Percentiles rank a stretch among this genome's conserved stretches.
Evolutionary conservation across 352 stramenopile genomes (phyloP).

Genomic region (Phytophthora pseudosyringae): DNA sequence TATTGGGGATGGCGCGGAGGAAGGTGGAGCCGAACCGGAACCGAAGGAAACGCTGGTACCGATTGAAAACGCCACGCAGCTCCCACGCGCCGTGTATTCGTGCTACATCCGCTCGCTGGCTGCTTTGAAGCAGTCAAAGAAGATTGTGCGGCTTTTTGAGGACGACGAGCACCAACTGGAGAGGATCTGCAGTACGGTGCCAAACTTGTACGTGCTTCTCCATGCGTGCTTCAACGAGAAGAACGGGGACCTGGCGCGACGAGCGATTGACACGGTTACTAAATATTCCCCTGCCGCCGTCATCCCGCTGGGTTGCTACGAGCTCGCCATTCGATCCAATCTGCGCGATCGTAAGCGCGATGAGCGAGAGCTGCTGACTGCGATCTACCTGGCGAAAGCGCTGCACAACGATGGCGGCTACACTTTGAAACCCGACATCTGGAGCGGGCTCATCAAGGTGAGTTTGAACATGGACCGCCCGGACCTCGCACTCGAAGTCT

Average conservation of each 20-base stretch:
- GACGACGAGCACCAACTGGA: conserved; percentile 30
- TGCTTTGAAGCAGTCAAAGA: conserved; percentile 32
- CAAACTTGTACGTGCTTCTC: conserved; percentile 40
- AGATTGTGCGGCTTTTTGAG: conserved; percentile 42
- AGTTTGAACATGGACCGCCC: conserved; percentile 45
- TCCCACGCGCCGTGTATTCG: conserved; percentile 28
- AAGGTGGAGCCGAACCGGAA: neutral
- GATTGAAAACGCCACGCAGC: conserved; percentile 24
- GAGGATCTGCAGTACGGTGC: conserved; percentile 31
- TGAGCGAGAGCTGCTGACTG: conserved; percentile 41
- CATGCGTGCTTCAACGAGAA: conserved; percentile 40
- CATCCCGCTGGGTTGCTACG: conserved; percentile 45
- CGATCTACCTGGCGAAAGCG: conserved; percentile 40
- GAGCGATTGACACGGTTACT: conserved; percentile 40
- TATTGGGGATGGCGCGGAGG: neutral
- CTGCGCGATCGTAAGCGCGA: conserved; percentile 32
- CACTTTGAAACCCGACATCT: conserved; percentile 46
- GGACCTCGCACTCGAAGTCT: conserved; percentile 47
- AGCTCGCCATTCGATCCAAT: conserved; percentile 46
- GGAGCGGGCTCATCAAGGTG: conserved; percentile 54
- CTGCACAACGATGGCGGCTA: conserved; percentile 50
- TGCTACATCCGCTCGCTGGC: conserved; percentile 40
- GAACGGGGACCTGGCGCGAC: conserved; percentile 37
- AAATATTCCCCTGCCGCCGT: conserved; percentile 28
- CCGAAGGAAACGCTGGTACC: neutral